Evolutionary conservation across 2,329 filamentous ascomycete genomes (phyloP).

Genomic region (Ophiostoma novo-ulmi): DNA sequence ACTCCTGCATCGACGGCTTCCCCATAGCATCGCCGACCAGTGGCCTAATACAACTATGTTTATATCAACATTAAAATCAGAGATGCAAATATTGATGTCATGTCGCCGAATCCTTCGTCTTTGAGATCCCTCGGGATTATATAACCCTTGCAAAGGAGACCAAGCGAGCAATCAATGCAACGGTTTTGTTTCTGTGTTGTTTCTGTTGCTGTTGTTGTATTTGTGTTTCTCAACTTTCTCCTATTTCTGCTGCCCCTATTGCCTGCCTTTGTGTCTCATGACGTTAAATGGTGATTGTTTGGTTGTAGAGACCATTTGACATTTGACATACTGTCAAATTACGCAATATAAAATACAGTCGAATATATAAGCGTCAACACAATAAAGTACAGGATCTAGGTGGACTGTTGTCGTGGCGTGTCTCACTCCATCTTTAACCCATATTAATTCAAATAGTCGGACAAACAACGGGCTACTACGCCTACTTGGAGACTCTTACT

Average conservation of each 20-base stretch:
- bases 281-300: not conserved
- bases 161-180: not conserved
- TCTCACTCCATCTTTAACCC: not conserved
- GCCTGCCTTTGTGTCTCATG: not conserved
- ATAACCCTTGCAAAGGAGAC: not conserved
- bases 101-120: not conserved
- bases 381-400: not conserved
- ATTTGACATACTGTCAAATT: not conserved
- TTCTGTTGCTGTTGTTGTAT: not conserved
- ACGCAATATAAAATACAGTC: not conserved
- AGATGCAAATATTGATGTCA: not conserved
- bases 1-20: not conserved
- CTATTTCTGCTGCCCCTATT: not conserved
- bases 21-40: slow-evolving; percentile 5
- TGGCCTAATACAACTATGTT: not conserved
- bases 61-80: not conserved
- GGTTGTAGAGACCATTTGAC: not conserved
- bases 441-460: not conserved
- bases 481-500: not conserved
- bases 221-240: not conserved
- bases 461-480: not conserved
- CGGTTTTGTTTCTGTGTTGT: slow-evolving; percentile 5
- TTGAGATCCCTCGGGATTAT: not conserved
- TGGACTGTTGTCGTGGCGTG: not conserved
- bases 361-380: not conserved